Conservation (phyloP, 225 moss, liverwort and hornwort species). For the Neckera pumila region DNA sequence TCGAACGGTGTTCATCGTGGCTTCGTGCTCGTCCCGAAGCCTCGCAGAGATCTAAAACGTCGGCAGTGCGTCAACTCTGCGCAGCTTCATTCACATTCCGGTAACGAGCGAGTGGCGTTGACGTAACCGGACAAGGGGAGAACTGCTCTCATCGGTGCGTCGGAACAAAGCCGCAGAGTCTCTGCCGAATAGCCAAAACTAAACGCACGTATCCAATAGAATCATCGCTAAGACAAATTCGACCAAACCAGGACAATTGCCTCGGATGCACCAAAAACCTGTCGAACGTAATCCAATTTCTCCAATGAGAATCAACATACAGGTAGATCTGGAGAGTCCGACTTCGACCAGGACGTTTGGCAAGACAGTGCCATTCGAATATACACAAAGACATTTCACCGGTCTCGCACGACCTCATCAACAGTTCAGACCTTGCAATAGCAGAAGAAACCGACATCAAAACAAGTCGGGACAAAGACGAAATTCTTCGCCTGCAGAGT, state of each 20-base stretch:
- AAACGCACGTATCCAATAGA: not conserved
- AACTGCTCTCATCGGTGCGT: not conserved
- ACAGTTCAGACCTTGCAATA: not conserved
- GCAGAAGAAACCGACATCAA: not conserved
- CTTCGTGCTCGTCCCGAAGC: not conserved
- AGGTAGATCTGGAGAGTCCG: slow-evolving; percentile 7
- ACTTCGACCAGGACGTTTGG: not conserved
- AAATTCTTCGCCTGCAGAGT: not conserved
- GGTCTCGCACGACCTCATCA: not conserved
- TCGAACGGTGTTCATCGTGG: not conserved
- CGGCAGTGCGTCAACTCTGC: not conserved
- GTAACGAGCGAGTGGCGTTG: not conserved
- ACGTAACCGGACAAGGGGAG: not conserved
- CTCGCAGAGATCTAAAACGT: slow-evolving; percentile 2
- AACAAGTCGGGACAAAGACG: not conserved
- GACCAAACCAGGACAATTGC: not conserved
- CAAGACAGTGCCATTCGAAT: not conserved
- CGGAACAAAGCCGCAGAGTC: not conserved
- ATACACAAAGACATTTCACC: not conserved
- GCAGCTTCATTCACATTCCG: not conserved
- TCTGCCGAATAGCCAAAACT: not conserved
- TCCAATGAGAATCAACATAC: not conserved
- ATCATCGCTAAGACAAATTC: not conserved
- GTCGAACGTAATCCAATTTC: not conserved
- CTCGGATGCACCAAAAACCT: not conserved